These are phyloP conservation scores for Herpetospermum pedunculosum DNA, from an alignment of 306 rosid species.

Conservation along the genomic window DNA sequence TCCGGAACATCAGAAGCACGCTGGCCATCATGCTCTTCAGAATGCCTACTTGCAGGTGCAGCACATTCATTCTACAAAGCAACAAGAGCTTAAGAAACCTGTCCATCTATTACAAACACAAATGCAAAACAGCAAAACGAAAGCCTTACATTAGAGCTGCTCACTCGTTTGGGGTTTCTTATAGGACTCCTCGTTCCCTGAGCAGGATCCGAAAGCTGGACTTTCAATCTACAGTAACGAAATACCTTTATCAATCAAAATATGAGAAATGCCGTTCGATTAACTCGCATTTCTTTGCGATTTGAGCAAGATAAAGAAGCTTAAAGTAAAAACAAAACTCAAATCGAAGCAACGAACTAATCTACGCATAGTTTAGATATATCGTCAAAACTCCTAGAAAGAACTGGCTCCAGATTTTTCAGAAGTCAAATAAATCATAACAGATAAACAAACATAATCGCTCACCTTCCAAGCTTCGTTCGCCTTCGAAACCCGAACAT, in stretches of 20 bases:
- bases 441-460: not conserved
- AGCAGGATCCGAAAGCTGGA: conserved; percentile 54
- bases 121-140: not conserved
- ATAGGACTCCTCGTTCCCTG: conserved; percentile 77
- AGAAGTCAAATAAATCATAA: not conserved
- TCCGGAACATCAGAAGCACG: conserved; percentile 43
- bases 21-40: conserved; percentile 45
- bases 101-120: conserved; percentile 5
- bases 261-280: not conserved
- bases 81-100: conserved; percentile 3
- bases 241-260: not conserved
- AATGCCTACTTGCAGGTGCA: conserved; percentile 27
- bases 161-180: conserved; percentile 42
- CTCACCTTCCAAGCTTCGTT: conserved; percentile 65
- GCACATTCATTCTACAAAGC: conserved; percentile 43
- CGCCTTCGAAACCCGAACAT: conserved; percentile 93
- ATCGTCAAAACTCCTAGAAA: not conserved
- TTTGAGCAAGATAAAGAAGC: not conserved
- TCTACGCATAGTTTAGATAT: not conserved
- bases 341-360: not conserved
- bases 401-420: not conserved
- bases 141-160: conserved; percentile 41
- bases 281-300: not conserved
- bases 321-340: not conserved
- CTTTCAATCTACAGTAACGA: conserved; percentile 50